Evolutionary conservation across 1,284 basidiomycete genomes (phyloP), one percentile per base, ranked within the genome.

Genomic region (Ceratobasidium sp.): DNA sequence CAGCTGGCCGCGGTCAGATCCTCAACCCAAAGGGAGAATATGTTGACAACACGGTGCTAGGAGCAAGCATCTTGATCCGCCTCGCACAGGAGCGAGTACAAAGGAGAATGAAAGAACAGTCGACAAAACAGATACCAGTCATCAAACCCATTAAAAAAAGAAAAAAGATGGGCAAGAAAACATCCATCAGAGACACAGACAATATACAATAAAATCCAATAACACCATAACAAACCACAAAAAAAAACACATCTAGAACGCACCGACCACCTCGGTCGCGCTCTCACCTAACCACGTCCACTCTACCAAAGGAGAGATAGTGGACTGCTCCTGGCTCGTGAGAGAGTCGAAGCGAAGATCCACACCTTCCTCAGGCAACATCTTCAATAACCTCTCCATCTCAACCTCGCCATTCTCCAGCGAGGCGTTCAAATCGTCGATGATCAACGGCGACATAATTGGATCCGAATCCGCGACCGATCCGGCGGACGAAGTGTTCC

Each of bases 221-320:
- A 60, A 23, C 64, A 72, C 50, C 44, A 69, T 4, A 76, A 79
- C 89, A 64, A 39, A 42, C 29, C 33, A 64, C 14, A 42, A n/a
- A 53, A 66, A 82, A 75, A 77, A 87, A 89, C 66, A 89, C 47
- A 64, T 33, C 52, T 49, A 64, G 27, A 64, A 64, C 59, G 49
- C 59, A 39, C 59, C 59, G 14, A 64, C 59, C n/a, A 21, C 27
- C 49, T 53, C 59, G 14, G 59, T 64, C 52, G 52, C 52, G 49
- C 33, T 53, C 30, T 64, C 59, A 52, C 59, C 59, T 64, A 64
- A 64, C 59, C 59, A 64, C 23, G 47, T 64, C 59, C 59, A 64
- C 49, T 64, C 59, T 27, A 41, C 58, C 59, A 64, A 29, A 64
- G 59, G 59, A 25, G 49, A 64, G 30, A 64, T 33, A 19, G 14